Evolutionary conservation across 2,329 filamentous ascomycete species (phyloP), one percentile per base, ranked within the genome.

Genomic region (Xylaria sp.): DNA sequence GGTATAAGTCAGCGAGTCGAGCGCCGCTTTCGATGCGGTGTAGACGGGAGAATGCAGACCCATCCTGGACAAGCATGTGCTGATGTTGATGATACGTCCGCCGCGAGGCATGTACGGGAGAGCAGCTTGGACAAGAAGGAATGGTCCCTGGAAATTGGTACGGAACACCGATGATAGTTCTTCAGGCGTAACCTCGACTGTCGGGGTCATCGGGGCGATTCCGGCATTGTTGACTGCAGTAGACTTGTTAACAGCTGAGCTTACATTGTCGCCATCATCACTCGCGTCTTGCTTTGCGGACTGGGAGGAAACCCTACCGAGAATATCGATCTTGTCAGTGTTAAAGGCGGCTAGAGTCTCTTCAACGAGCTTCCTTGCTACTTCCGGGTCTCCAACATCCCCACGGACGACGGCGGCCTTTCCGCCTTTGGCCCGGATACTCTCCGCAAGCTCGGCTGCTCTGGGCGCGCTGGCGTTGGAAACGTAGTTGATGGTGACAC

Each of bases 401-500:
- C 60, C 69, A 58, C 72, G 71, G 25, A 76, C 69, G 15, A 72
- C 65, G 17, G 71, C 44, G 6, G 67, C 58, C 38, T 53, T 55
- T 31, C 74, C 77, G 2, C 79, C 80, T 20, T 72, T 67, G 1
- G 67, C 64, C 27, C 70, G 63, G 17, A 81, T 69, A 0, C 50
- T 70, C 6, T 76, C 66, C 6, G 75, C 77, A 0, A 81, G 69
- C 1, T 72, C 67, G 0, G 64, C 73, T 2, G 81, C 81, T 2
- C 77, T 75, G 0, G 70, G n/a, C 0, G 66, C 71, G 0, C 75
- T 73, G 3, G 72, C 67, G 15, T 80, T 77, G 0, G 80, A 81
- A 7, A 81, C 74, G 57, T 81, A 77, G 72, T 83, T 78, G 63
- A 83, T 71, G 1, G 72, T 72, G 0, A 83, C 81, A 1, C 71